phyloP scores from a whole-genome alignment of 192 early-diverging fungal genomes.

The Allomyces javanicus region DNA sequence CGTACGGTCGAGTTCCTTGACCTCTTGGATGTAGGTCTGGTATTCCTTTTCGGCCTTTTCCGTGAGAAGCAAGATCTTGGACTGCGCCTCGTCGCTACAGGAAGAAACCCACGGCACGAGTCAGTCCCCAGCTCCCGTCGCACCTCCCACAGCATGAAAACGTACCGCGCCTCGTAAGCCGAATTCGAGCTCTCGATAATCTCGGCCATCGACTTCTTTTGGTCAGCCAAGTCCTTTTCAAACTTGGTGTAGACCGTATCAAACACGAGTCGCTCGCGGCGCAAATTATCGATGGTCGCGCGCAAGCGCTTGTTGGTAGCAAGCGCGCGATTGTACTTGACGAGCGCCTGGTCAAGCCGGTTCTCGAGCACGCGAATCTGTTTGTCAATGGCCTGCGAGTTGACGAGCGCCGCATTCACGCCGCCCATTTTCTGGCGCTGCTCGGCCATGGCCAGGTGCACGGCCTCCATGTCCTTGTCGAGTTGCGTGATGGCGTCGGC shows the following conservation, averaged over 20 bases:
- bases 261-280: constrained; percentile 33
- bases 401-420: constrained; percentile 26
- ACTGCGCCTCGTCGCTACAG: neutral
- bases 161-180: constrained; percentile 36
- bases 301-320: constrained; percentile 34
- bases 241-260: constrained; percentile 37
- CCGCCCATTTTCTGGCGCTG: constrained; percentile 27
- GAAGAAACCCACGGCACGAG: too few relatives aligned
- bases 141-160: neutral
- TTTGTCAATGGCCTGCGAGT: constrained; percentile 27
- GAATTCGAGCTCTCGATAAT: constrained; percentile 37
- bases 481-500: constrained; percentile 12
- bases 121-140: neutral
- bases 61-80: constrained; percentile 25
- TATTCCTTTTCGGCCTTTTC: constrained; percentile 46
- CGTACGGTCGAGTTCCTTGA: constrained; percentile 35
- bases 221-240: constrained; percentile 29
- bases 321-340: constrained; percentile 37
- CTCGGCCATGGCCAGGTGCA: constrained; percentile 23
- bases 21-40: constrained; percentile 38
- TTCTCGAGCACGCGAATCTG: constrained; percentile 33
- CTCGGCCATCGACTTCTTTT: constrained; percentile 41
- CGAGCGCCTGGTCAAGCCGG: constrained; percentile 29
- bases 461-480: constrained; percentile 12
- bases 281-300: constrained; percentile 27